These are phyloP conservation scores for Dictyostelium firmibasis DNA, from an alignment of 78 protist species.

Conservation along the genomic window DNA sequence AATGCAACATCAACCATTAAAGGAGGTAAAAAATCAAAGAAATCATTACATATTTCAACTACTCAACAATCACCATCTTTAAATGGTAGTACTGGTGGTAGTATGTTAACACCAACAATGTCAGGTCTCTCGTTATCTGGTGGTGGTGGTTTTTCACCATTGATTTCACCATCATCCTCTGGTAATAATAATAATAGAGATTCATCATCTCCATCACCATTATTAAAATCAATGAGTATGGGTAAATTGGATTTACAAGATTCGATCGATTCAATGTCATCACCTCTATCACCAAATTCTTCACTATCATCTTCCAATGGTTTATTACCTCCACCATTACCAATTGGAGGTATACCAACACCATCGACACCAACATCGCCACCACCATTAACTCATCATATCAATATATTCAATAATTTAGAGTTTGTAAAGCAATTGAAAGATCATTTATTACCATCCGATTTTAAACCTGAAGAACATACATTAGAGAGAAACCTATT, in stretches of 20 bases:
- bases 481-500: not conserved
- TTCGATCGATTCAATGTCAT: constrained; percentile 5
- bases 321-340: not conserved
- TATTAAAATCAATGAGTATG: not conserved
- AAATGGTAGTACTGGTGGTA: not conserved
- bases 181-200: not conserved
- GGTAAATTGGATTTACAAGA: constrained; percentile 44
- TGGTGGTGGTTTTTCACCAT: not conserved
- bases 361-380: not conserved
- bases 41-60: not conserved
- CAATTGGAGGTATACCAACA: not conserved
- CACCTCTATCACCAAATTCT: not conserved
- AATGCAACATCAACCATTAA: not conserved
- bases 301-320: not conserved
- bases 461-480: not conserved
- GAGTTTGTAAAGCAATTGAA: constrained; percentile 32
- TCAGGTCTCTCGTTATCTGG: constrained; percentile 18
- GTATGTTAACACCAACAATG: constrained; percentile 56
- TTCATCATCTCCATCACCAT: constrained; percentile 19
- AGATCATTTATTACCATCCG: constrained; percentile 20
- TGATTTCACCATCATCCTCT: constrained; percentile 2
- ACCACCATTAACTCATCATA: constrained; percentile 4
- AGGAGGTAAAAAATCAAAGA: not conserved
- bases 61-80: not conserved
- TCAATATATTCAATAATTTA: not conserved